phyloP scores from a whole-genome alignment of 768 basidiomycete genomes.

The Tylopilus sp. region DNA sequence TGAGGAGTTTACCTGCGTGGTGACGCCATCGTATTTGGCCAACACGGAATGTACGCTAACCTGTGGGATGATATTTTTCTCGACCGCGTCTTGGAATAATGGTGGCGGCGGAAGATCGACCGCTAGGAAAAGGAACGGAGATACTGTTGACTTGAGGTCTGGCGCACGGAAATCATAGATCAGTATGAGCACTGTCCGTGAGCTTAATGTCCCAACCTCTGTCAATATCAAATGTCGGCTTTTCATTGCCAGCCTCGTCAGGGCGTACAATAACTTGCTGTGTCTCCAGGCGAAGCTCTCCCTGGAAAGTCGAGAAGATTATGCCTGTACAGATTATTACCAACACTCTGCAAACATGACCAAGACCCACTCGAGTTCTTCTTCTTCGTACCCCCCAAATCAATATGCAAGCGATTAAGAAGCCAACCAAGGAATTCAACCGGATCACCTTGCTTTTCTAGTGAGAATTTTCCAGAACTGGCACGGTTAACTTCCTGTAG shows the following conservation, averaged over 20 bases:
- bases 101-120: slow-evolving; percentile 98
- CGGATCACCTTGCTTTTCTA: slow-evolving; percentile 95
- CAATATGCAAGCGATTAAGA: slow-evolving; percentile 88
- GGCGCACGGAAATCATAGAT: slow-evolving; percentile 21
- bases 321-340: slow-evolving; percentile 53
- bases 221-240: slow-evolving; percentile 91
- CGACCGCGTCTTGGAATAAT: slow-evolving; percentile 90
- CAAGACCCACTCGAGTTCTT: slow-evolving; percentile 74
- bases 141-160: slow-evolving; percentile 84
- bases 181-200: slow-evolving; percentile 5
- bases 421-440: slow-evolving; percentile 96
- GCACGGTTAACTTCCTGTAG: slow-evolving; percentile 93
- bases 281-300: slow-evolving; percentile 87
- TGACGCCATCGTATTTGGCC: slow-evolving; percentile 90
- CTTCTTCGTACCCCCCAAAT: slow-evolving; percentile 93
- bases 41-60: slow-evolving; percentile 87
- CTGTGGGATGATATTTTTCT: slow-evolving; percentile 99
- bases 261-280: slow-evolving; percentile 89
- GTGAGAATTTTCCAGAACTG: slow-evolving; percentile 85
- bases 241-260: slow-evolving; percentile 69
- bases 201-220: slow-evolving; percentile 57
- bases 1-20: slow-evolving; percentile 65
- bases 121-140: slow-evolving; percentile 94
- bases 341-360: slow-evolving; percentile 13
- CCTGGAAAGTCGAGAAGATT: slow-evolving; percentile 92